These are phyloP conservation scores for Paecilomyces formosus DNA, from an alignment of 2,329 filamentous ascomycete genomes.

Conservation along the genomic window DNA sequence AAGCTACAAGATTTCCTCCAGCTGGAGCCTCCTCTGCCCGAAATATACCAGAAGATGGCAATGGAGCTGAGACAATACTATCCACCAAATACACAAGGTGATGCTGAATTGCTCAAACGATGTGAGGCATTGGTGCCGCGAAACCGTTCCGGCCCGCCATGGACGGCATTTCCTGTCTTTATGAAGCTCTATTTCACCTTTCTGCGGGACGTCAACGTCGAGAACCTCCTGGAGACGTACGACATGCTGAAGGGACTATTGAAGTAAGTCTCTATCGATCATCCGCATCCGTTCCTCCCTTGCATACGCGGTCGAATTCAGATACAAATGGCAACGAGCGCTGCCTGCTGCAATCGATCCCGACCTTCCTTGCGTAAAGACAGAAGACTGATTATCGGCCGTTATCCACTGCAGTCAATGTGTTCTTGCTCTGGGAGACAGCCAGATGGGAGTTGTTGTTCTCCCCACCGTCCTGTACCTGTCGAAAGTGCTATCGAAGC, in stretches of 20 bases:
- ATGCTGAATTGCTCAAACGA: conserved; percentile 50
- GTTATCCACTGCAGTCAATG: conserved; percentile 54
- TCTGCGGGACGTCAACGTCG: conserved; percentile 70
- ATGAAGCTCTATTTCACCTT: conserved; percentile 75
- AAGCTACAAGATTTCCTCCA: conserved; percentile 63
- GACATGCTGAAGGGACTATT: conserved; percentile 65
- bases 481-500: conserved; percentile 68
- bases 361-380: neutral
- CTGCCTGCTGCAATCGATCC: conserved; percentile 1
- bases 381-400: conserved; percentile 2
- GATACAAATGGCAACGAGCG: neutral
- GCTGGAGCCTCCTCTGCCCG: conserved; percentile 63
- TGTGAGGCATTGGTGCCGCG: conserved; percentile 59
- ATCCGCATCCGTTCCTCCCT: neutral
- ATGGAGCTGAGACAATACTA: conserved; percentile 58
- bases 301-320: neutral
- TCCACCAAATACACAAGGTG: conserved; percentile 39
- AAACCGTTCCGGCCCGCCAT: conserved; percentile 58
- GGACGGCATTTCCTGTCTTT: conserved; percentile 72
- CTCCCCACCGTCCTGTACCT: conserved; percentile 77
- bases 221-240: conserved; percentile 68
- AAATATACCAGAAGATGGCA: conserved; percentile 61
- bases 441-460: conserved; percentile 71
- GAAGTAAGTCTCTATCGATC: conserved; percentile 49
- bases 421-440: conserved; percentile 72